phyloP scores from a whole-genome alignment of 2,329 filamentous ascomycete species.

The Colletotrichum incanum region DNA sequence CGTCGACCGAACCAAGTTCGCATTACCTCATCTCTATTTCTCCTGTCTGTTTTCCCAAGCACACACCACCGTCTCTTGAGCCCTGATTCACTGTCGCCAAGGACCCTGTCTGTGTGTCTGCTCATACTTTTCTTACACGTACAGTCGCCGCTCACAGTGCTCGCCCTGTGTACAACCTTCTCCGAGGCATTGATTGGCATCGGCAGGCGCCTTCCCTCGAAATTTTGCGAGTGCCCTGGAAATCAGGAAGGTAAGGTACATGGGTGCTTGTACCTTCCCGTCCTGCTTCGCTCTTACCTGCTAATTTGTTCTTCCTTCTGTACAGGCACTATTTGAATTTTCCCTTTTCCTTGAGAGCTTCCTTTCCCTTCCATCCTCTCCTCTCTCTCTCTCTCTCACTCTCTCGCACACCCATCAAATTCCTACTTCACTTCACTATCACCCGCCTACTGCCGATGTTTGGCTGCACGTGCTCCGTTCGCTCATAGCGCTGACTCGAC shows the following conservation, averaged over 20 bases:
- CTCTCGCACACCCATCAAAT: conserved; percentile 31
- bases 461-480: conserved; percentile 10
- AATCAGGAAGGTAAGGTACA: conserved; percentile 24
- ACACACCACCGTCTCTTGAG: conserved; percentile 39
- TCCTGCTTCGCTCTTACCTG: neutral
- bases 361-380: conserved; percentile 19
- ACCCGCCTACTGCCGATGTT: neutral
- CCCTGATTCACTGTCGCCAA: neutral
- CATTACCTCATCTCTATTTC: conserved; percentile 37
- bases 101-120: conserved; percentile 27
- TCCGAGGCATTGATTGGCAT: conserved; percentile 26
- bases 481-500: conserved; percentile 28
- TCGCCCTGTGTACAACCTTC: conserved; percentile 31
- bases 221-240: conserved; percentile 33
- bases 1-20: conserved; percentile 39
- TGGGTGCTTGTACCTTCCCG: conserved; percentile 29
- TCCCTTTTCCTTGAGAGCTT: conserved; percentile 27
- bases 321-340: conserved; percentile 24
- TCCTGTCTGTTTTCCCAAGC: conserved; percentile 27
- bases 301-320: conserved; percentile 42
- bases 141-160: conserved; percentile 35
- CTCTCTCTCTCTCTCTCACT: neutral
- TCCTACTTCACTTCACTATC: conserved; percentile 43
- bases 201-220: conserved; percentile 27
- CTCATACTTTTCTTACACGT: neutral